Conservation (phyloP, 2,329 filamentous ascomycete species). For the Mycocentrospora acerina region DNA sequence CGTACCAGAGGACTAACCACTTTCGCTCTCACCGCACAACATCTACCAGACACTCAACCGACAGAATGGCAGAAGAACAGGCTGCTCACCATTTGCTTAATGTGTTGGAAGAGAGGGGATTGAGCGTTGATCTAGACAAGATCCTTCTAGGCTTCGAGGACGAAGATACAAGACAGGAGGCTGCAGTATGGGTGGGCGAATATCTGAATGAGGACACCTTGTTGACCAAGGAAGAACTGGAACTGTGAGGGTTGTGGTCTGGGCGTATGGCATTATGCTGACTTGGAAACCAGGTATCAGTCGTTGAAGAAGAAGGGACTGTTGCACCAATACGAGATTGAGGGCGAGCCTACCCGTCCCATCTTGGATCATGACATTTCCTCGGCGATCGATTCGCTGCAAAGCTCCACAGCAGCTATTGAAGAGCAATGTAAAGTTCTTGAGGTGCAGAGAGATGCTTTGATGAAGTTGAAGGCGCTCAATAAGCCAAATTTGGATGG, state of each 20-base stretch:
- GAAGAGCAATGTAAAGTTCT: constrained; percentile 64
- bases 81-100: constrained; percentile 47
- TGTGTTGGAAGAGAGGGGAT: constrained; percentile 47
- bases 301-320: constrained; percentile 36
- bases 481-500: constrained; percentile 44
- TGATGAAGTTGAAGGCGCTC: constrained; percentile 57
- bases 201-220: constrained; percentile 50
- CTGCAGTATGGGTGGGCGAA: constrained; percentile 49
- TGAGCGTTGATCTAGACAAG: constrained; percentile 47
- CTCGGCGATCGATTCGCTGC: constrained; percentile 64
- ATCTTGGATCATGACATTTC: constrained; percentile 62
- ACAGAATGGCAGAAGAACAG: constrained; percentile 36
- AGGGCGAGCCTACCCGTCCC: constrained; percentile 43
- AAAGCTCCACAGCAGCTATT: constrained; percentile 64
- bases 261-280: background rate
- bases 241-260: constrained; percentile 41
- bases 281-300: constrained; percentile 28
- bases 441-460: constrained; percentile 62
- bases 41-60: constrained; percentile 6
- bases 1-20: constrained; percentile 25
- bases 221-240: constrained; percentile 52
- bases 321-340: constrained; percentile 32
- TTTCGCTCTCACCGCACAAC: constrained; percentile 26
- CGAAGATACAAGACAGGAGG: constrained; percentile 42
- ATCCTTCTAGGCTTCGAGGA: constrained; percentile 52